Evolutionary conservation across 2,329 filamentous ascomycete species (phyloP).

Genomic region (Ophiocordyceps camponoti-saundersi): DNA sequence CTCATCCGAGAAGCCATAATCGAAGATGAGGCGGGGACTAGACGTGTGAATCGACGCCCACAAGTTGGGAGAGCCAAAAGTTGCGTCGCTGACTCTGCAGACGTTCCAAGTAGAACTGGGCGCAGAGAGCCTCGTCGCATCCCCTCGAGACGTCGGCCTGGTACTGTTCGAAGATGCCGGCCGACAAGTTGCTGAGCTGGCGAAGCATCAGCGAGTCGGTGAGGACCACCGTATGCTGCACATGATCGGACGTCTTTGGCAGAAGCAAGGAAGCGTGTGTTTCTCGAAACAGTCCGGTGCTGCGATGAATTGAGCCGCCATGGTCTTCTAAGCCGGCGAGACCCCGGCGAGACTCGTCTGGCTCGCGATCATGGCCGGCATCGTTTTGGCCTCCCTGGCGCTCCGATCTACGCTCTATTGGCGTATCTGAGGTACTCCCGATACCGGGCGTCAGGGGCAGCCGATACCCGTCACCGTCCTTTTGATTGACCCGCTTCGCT

Average conservation of each 20-base stretch:
- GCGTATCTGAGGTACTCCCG: neutral
- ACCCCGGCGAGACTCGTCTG: neutral
- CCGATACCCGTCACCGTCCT: neutral
- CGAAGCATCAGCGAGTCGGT: conserved; percentile 9
- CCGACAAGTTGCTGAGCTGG: conserved; percentile 9
- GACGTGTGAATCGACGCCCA: neutral
- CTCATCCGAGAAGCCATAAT: neutral
- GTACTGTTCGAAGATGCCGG: conserved; percentile 15
- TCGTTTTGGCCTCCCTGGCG: neutral
- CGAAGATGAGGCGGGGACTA: neutral
- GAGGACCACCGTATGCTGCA: conserved; percentile 7
- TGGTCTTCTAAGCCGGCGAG: neutral
- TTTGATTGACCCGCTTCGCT: neutral
- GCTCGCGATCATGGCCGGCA: neutral
- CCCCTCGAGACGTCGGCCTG: conserved; percentile 11
- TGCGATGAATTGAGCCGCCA: neutral
- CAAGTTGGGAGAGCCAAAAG: conserved; percentile 14
- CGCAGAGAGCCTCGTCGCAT: conserved; percentile 7
- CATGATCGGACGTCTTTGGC: neutral
- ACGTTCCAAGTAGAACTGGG: conserved; percentile 14
- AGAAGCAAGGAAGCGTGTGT: neutral
- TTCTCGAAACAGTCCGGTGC: neutral
- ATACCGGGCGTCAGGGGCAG: neutral
- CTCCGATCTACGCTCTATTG: neutral
- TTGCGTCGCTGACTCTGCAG: conserved; percentile 9